Base-by-base conservation (phyloP, 345 rosid species). In the Sisymbrium irio region DNA sequence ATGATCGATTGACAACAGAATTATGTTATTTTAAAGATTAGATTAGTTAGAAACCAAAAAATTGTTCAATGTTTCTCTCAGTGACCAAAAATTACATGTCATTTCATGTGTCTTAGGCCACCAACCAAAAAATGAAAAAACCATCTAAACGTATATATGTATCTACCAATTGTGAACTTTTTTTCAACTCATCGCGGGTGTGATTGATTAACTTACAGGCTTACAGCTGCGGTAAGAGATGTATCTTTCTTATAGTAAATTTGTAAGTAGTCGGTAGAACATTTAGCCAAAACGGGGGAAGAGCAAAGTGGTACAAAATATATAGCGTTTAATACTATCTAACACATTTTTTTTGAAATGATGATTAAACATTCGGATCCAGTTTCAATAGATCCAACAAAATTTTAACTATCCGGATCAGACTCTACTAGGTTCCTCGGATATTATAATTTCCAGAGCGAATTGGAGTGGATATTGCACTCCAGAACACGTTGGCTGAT, bases 101-200 rank as follows among this genome's bases (percentile, higher is more conserved):
- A 5, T 5, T 67, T 6, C 33, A 46, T 36, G 47, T 70, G 59
- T 53, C 59, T 69, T 56, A 40, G 65, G 55, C 64, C 55, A 57
- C 36, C 46, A 44, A 69, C 65, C 44, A 58, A 20, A 18, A 33
- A 22, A n/a, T n/a, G n/a, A 19, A 51, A 49, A 47, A 6, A 12
- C 1, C 9, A 32, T 57, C 7, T 15, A 4, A n/a, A 14, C 17
- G 28, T 19, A 33, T 15, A 30, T 22, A 33, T 15, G 15, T 22
- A 22, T 19, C 32, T 13, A 60, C 33, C 65, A 60, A 60, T 47
- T 39, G 36, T 22, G 19, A 39, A 25, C 0, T 19, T 19, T 19
- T 32, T 19, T 49, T 20, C 6, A 47, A 19, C 27, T 47, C 27
- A 47, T 47, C 13, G 54, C 1, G 54, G 53, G 27, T 47, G 53